Base-by-base conservation (phyloP, 192 early-diverging fungal genomes). In the Entomortierella chlamydospora region DNA sequence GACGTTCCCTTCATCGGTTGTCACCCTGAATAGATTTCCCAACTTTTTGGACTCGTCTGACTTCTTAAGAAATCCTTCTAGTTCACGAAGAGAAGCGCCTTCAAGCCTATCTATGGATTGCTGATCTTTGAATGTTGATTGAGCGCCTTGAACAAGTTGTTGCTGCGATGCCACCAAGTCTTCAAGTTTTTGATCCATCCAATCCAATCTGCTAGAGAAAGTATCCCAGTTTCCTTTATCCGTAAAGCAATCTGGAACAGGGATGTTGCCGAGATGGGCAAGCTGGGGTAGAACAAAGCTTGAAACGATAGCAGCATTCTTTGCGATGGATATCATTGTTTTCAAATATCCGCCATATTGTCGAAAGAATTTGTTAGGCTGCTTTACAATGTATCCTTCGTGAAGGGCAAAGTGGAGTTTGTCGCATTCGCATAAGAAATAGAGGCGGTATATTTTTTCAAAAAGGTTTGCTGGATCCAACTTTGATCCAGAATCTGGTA, bases 1-100 rank as follows among this genome's bases (percentile, higher is more conserved):
- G 37, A 74, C 72, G 22, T 74, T 63, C 22, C 72, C 64, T 23
- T 61, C 7, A 0, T 49, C n/a, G 20, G 72, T 74, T 23, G 57
- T 61, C 17, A 62, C 31, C 17, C 72, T 45, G 58, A 61, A 74
- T 1, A 74, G 42, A 34, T 74, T 66, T 18, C 72, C 72, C 41
- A 74, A 9, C 9, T 67, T 51, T 28, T 55, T 74, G 31, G 41
- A 25, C 39, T 66, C 30, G 23, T 74, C 72, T 58, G 66, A 67
- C 18, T 54, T 34, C 3, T 50, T 56, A n/a, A 74, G 20, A 29
- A 61, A 74, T 0, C 49, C 55, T 8, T 53, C 50, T n/a, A 74
- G 49, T 17, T 50, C 64, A 4, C 72, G 56, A n/a, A 74, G 31
- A 29, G 66, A 63, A 4, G 72, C 57, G 5, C 72, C 72, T 18